These are phyloP conservation scores for Skeletonema tropicum DNA, from an alignment of 108 stramenopile species.

Conservation along the genomic window DNA sequence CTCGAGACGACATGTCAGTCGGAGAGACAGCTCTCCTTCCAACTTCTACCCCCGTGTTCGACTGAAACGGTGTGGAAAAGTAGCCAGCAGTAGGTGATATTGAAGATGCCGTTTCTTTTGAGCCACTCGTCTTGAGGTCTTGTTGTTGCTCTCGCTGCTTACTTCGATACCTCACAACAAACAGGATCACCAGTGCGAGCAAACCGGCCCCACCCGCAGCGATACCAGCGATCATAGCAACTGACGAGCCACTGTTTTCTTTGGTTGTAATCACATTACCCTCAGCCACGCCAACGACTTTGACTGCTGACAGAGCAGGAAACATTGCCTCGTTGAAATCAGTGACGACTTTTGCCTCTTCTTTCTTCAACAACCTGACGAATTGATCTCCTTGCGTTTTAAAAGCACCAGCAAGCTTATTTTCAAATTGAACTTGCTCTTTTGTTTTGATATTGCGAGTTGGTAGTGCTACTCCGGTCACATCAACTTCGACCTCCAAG, in stretches of 20 bases:
- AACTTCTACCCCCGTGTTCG: background rate
- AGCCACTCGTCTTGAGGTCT: background rate
- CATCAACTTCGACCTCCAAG: background rate
- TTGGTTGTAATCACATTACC: background rate
- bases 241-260: background rate
- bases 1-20: background rate
- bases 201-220: background rate
- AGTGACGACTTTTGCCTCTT: background rate
- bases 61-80: background rate
- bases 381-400: background rate
- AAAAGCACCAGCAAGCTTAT: background rate
- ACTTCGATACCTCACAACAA: background rate
- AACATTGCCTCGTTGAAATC: background rate
- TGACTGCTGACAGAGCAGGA: background rate
- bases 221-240: background rate
- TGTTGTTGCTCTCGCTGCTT: background rate
- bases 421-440: background rate
- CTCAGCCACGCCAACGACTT: background rate
- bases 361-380: background rate
- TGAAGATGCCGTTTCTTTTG: background rate
- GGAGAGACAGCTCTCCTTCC: background rate
- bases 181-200: background rate
- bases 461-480: background rate
- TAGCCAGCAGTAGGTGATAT: background rate
- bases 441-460: background rate